Evolutionary conservation across 257 asterid species (phyloP).

Genomic region (Perilla frutescens): DNA sequence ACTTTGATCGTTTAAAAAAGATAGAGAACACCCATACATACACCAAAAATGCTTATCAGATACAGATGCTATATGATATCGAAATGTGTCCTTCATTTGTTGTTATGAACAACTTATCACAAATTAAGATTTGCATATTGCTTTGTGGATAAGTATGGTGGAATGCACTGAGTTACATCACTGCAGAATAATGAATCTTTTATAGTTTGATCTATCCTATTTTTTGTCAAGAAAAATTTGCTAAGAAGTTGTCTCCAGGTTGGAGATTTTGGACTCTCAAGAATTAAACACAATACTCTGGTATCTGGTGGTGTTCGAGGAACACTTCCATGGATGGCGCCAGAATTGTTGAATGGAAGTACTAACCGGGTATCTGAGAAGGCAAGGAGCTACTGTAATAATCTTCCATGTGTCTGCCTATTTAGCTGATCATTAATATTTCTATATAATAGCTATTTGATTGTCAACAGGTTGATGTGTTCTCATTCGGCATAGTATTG

Average conservation of each 20-base stretch:
- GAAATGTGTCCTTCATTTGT: background rate
- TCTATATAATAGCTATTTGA: conserved; percentile 10
- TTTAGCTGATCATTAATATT: background rate
- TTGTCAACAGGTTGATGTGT: conserved; percentile 73
- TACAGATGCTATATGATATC: background rate
- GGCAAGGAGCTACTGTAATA: conserved; percentile 40
- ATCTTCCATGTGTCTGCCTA: conserved; percentile 22
- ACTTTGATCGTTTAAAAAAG: background rate
- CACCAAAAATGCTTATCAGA: conserved; percentile 10
- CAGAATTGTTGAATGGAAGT: conserved; percentile 76
- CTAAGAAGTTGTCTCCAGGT: conserved; percentile 49
- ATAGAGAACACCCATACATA: conserved; percentile 2
- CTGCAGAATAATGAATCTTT: background rate
- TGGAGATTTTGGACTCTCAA: conserved; percentile 79
- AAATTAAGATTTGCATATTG: background rate
- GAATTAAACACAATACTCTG: conserved; percentile 71
- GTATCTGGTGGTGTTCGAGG: conserved; percentile 85
- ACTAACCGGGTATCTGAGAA: conserved; percentile 67
- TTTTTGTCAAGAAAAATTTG: conserved; percentile 6
- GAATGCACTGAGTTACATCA: background rate
- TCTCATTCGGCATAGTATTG: conserved; percentile 73
- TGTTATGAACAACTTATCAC: conserved; percentile 1
- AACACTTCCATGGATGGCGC: conserved; percentile 87
- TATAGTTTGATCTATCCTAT: conserved; percentile 3
- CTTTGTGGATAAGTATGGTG: conserved; percentile 14